Base-by-base conservation (phyloP, 2,329 filamentous ascomycete genomes). In the Epichloe coenophiala region DNA sequence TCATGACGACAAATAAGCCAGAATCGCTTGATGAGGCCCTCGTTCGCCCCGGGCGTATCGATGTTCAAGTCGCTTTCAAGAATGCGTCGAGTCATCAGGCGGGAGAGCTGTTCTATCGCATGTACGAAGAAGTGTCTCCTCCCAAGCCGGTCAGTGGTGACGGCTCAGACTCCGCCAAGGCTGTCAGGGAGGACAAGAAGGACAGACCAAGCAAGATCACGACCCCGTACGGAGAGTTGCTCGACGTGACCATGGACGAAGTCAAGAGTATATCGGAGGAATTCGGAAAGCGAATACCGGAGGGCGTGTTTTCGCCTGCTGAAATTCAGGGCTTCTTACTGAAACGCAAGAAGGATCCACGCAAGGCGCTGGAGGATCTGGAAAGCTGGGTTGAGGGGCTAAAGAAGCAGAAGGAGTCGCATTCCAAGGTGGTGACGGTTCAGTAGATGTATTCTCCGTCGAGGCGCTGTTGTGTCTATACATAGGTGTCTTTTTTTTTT, bases 1-100 rank as follows among this genome's bases (percentile, higher is more conserved):
- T 91, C 68, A 88, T 90, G 83, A 90, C 86, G 0, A 88, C 84
- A 35, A 93, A 91, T 65, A 77, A 80, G 53, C 83, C 83, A 3
- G 81, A 90, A 58, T 73, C 77, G 13, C 76, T 91, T 0, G 86
- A 90, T 60, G 75, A 81, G 44, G 86, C 85, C 0, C 73, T 93
- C 5, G 81, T 89, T 47, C 74, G 86, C 0, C 84, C 86, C 0
- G 85, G 86, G 1, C 74, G 84, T 1, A 81, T 90, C 4, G 86
- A 90, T 55, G 69, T 84, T 40, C 79, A 84, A 57, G 77, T 89
- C 1, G 70, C 70, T 11, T 86, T 89, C 63, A 73, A 68, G 21
- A 76, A 77, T 54, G 78, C 80, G 1, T 77, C 74, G 2, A 66
- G 67, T 35, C 56, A 64, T 8, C 79, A 82, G 59, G 75, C 77